These are phyloP conservation scores for Blastobotrys persicus DNA, from an alignment of 1,139 yeast genomes.

Conservation along the genomic window DNA sequence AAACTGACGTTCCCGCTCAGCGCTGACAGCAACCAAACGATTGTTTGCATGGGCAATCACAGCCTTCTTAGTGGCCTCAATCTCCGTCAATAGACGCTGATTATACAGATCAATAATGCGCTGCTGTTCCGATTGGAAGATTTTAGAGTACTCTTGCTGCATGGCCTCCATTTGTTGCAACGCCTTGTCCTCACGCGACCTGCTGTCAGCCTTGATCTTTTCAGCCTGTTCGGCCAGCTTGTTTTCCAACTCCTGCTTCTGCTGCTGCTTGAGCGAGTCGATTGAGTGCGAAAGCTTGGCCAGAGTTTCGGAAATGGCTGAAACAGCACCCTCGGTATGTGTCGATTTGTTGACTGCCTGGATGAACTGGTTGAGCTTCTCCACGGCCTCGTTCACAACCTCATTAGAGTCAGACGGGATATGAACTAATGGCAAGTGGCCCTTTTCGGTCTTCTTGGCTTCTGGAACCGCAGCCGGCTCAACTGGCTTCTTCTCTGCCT, in stretches of 20 bases:
- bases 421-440: conserved; percentile 30
- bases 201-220: conserved; percentile 29
- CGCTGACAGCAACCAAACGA: conserved; percentile 66
- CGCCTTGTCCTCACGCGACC: conserved; percentile 28
- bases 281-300: conserved; percentile 32
- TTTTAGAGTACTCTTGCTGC: conserved; percentile 51
- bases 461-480: conserved; percentile 16
- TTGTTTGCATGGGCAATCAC: conserved; percentile 74
- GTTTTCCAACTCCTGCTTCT: conserved; percentile 29
- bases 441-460: conserved; percentile 9
- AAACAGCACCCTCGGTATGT: conserved; percentile 31
- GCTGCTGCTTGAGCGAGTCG: conserved; percentile 26
- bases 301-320: conserved; percentile 31
- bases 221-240: conserved; percentile 29
- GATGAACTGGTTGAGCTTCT: conserved; percentile 53
- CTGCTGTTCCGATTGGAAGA: conserved; percentile 61
- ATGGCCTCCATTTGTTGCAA: conserved; percentile 43
- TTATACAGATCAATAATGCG: conserved; percentile 64
- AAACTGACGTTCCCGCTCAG: conserved; percentile 70
- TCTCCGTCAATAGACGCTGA: conserved; percentile 59
- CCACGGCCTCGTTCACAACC: conserved; percentile 47
- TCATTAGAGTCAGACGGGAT: conserved; percentile 43
- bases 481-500: conserved; percentile 6
- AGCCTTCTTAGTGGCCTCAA: conserved; percentile 67
- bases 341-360: conserved; percentile 46